Conservation (phyloP, 2,329 filamentous ascomycete species). For the Furcasterigmium sp. region DNA sequence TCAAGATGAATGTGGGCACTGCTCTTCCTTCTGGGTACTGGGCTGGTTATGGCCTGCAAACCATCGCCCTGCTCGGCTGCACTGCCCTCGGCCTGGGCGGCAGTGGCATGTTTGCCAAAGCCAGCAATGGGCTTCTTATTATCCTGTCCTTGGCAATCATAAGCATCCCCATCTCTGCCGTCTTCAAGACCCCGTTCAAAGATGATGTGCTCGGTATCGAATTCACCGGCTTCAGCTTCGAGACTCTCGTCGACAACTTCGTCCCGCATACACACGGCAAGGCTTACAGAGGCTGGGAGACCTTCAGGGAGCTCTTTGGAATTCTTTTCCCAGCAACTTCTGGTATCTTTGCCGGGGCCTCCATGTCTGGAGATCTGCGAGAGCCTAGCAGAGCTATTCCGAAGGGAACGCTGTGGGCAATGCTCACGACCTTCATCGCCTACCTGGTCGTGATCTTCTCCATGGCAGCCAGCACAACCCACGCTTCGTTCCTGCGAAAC, state of each 20-base stretch:
- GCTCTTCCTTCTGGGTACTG: slow-evolving; percentile 67
- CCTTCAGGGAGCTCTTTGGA: slow-evolving; percentile 77
- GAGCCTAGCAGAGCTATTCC: slow-evolving; percentile 82
- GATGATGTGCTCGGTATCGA: slow-evolving; percentile 58
- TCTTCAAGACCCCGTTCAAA: slow-evolving; percentile 63
- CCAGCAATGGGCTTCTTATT: slow-evolving; percentile 70
- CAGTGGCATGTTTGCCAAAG: slow-evolving; percentile 73
- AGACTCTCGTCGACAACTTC: slow-evolving; percentile 70
- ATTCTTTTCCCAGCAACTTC: slow-evolving; percentile 70
- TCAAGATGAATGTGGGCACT: slow-evolving; percentile 68
- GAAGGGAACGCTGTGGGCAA: slow-evolving; percentile 74
- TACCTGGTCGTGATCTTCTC: slow-evolving; percentile 75
- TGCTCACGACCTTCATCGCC: slow-evolving; percentile 68
- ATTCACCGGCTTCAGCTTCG: slow-evolving; percentile 71
- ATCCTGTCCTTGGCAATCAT: slow-evolving; percentile 68
- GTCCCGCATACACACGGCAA: slow-evolving; percentile 62
- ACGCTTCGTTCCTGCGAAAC: slow-evolving; percentile 67
- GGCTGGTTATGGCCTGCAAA: slow-evolving; percentile 73
- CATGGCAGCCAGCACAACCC: slow-evolving; percentile 71
- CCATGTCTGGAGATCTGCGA: slow-evolving; percentile 83
- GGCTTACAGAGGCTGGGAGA: slow-evolving; percentile 58
- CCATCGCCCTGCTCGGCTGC: slow-evolving; percentile 64
- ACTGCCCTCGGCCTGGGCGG: slow-evolving; percentile 74
- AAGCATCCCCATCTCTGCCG: slow-evolving; percentile 76
- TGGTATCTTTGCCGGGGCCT: slow-evolving; percentile 66